Evolutionary conservation across 176 grass and related monocot genomes (phyloP).

Genomic region (Chrysopogon serrulatus): DNA sequence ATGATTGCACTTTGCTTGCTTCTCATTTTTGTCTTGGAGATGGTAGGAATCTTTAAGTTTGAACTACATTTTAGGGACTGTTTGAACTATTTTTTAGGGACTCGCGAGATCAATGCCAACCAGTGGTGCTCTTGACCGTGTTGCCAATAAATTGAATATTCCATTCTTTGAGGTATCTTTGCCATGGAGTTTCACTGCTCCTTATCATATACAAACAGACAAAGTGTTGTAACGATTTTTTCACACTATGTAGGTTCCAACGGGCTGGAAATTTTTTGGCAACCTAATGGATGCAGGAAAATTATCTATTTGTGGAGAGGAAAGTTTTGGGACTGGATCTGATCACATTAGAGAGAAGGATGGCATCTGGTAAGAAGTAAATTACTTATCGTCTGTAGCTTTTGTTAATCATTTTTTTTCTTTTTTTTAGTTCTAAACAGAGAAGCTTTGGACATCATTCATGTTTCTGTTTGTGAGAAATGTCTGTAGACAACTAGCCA

Average conservation of each 20-base stretch:
- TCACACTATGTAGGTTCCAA: slow-evolving; percentile 99
- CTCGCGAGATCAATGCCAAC: slow-evolving; percentile 97
- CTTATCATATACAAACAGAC: not conserved
- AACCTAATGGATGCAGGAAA: slow-evolving; percentile 94
- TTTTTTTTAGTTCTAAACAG: not conserved
- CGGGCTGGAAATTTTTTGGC: slow-evolving; percentile 94
- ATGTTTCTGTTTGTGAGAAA: not conserved
- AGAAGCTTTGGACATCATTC: not conserved
- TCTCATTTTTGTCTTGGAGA: not conserved
- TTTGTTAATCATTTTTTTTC: slow-evolving; percentile 1
- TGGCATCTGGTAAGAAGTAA: slow-evolving; percentile 74
- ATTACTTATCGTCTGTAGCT: not conserved
- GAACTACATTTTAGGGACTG: slow-evolving; percentile 55
- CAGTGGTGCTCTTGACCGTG: slow-evolving; percentile 82
- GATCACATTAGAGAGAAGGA: slow-evolving; percentile 97
- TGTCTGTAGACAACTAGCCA: not conserved
- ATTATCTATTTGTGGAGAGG: slow-evolving; percentile 85
- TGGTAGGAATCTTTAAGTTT: slow-evolving; percentile 2
- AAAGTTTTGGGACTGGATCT: slow-evolving; percentile 92
- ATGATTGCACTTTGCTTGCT: not conserved
- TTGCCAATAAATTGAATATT: slow-evolving; percentile 71
- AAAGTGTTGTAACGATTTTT: not conserved
- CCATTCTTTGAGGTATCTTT: slow-evolving; percentile 86
- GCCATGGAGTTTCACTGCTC: not conserved
- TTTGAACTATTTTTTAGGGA: slow-evolving; percentile 51